These are phyloP conservation scores for Beauveria varroae DNA, from an alignment of 2,329 filamentous ascomycete species.

Conservation along the genomic window DNA sequence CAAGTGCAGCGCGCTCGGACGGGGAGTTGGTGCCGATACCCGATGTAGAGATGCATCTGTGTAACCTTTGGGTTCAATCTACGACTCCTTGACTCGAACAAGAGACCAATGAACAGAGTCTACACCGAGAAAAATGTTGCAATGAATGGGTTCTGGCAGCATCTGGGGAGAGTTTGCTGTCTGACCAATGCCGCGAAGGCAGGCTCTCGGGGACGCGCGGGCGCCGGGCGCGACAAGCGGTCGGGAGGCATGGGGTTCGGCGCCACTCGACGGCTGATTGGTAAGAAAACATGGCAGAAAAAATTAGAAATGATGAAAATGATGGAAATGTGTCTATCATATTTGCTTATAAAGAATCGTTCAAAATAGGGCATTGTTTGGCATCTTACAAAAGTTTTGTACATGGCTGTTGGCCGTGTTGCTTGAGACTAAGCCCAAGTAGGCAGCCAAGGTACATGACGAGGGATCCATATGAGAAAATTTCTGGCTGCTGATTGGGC, in stretches of 20 bases:
- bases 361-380: neutral
- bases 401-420: neutral
- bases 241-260: neutral
- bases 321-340: neutral
- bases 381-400: neutral
- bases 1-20: conserved; percentile 1
- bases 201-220: neutral
- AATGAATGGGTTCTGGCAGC: neutral
- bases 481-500: neutral
- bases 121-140: neutral
- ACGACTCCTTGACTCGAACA: neutral
- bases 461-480: neutral
- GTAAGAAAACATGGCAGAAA: too few relatives aligned
- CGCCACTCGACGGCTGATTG: neutral
- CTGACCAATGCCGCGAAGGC: neutral
- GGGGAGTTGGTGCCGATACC: neutral
- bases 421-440: neutral
- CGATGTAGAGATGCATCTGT: neutral
- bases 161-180: neutral
- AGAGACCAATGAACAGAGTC: neutral
- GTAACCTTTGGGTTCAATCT: neutral
- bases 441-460: conserved; percentile 11
- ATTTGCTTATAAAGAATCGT: neutral
- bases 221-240: neutral
- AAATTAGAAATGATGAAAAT: neutral